Evolutionary conservation across 2,329 filamentous ascomycete species (phyloP).

Genomic region (Cordyceps farinosa): DNA sequence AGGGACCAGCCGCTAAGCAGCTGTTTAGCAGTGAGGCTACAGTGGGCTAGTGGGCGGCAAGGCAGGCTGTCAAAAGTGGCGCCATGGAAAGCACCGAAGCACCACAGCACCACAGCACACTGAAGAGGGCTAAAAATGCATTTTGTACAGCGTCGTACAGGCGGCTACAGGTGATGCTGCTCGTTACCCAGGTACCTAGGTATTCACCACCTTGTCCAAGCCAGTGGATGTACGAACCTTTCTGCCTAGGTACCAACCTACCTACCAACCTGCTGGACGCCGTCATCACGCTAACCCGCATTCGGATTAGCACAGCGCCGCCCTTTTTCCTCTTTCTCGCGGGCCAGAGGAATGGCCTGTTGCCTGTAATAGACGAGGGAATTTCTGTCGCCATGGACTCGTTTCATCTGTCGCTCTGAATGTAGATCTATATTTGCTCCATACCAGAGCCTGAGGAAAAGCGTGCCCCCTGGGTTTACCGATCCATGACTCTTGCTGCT

Average conservation of each 20-base stretch:
- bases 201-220: too few relatives aligned
- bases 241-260: too few relatives aligned
- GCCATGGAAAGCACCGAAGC: neutral
- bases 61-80: neutral
- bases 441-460: neutral
- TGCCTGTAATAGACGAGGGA: neutral
- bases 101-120: too few relatives aligned
- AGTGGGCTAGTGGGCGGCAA: neutral
- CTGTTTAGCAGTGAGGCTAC: neutral
- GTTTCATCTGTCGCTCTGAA: constrained; percentile 1
- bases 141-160: too few relatives aligned
- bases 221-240: too few relatives aligned
- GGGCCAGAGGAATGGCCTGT: neutral
- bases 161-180: too few relatives aligned
- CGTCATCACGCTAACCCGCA: neutral
- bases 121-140: too few relatives aligned
- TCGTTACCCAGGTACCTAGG: too few relatives aligned
- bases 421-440: neutral
- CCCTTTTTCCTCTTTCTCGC: neutral
- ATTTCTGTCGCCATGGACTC: neutral
- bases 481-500: neutral
- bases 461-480: neutral
- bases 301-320: neutral
- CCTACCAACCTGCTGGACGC: too few relatives aligned
- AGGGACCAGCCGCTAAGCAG: neutral